Evolutionary conservation across 345 rosid genomes (phyloP), one percentile per base, ranked within the genome.

Genomic region (Carallia brachiata): DNA sequence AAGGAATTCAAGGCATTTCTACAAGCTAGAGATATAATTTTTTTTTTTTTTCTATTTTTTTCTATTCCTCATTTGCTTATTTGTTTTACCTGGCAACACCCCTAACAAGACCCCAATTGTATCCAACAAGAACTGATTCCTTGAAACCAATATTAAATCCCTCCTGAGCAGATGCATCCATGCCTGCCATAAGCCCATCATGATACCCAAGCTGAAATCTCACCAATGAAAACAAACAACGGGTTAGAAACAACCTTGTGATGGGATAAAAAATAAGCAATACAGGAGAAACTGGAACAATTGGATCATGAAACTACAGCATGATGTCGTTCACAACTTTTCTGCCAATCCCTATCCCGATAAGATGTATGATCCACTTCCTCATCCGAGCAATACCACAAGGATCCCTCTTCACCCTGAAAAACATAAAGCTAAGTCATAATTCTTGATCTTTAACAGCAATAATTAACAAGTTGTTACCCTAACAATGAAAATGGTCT

Each of bases 81-180:
- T 65, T 71, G 31, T 6, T 58, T 63, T 80, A 91, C 96, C 96
- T 89, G 61, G 92, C 77, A 74, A 92, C 78, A 61, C 98, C 98
- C 85, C 88, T 86, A 61, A 83, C 85, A 67, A 76, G 36, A 64
- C 98, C 98, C 90, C 84, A 91, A 65, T 85, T 85, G 88, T 81
- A 80, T 30, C 97, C 97, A 13, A 28, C 48, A 36, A 60, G 64
- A 70, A 87, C 85, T 15, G 98, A 91, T 60, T 87, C 83, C 72
- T 84, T 87, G 70, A 85, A 88, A 62, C 97, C 97, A 55, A 73
- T 34, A 80, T 90, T 88, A 67, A 88, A 94, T 65, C 98, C 98
- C 71, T 86, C 85, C 47, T 92, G 96, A 4, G 93, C 85, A 75
- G 84, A 79, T 52, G 87, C 88, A 68, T 92, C 91, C 80, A 87